Percentiles rank a stretch among this genome's conserved stretches.
Conservation (phyloP, 768 basidiomycete species). For the Tricholomella constricta region DNA sequence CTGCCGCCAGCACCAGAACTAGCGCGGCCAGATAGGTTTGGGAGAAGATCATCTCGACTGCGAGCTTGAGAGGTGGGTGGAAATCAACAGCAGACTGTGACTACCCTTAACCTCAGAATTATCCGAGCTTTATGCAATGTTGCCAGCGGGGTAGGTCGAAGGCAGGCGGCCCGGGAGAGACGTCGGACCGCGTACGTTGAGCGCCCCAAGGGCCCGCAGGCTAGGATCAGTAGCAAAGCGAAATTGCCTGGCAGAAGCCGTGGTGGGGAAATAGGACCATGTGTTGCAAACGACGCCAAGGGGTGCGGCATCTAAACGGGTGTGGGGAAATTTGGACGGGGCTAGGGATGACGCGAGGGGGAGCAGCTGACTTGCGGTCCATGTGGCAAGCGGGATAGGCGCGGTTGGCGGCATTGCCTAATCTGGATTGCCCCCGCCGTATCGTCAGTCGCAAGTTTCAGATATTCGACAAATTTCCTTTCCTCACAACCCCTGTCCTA, state of each 20-base stretch:
- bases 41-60: constrained; percentile 8
- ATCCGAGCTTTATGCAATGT: background rate
- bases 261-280: background rate
- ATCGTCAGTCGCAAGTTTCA: background rate
- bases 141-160: background rate
- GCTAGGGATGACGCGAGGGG: background rate
- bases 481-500: too few species aligned
- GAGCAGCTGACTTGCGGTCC: background rate
- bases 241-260: background rate
- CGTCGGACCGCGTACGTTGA: background rate
- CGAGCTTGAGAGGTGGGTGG: background rate
- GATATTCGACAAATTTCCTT: too few species aligned
- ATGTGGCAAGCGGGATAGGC: background rate
- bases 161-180: background rate
- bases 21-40: constrained; percentile 10
- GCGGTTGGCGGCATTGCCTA: background rate
- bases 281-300: background rate
- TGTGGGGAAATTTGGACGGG: background rate
- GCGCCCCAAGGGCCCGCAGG: too few species aligned
- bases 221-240: background rate
- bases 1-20: background rate
- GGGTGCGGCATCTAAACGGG: background rate
- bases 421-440: background rate
- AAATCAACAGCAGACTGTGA: background rate
- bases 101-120: background rate